Conservation (phyloP, 1,139 yeast genomes). For the Geotrichum australiense region DNA sequence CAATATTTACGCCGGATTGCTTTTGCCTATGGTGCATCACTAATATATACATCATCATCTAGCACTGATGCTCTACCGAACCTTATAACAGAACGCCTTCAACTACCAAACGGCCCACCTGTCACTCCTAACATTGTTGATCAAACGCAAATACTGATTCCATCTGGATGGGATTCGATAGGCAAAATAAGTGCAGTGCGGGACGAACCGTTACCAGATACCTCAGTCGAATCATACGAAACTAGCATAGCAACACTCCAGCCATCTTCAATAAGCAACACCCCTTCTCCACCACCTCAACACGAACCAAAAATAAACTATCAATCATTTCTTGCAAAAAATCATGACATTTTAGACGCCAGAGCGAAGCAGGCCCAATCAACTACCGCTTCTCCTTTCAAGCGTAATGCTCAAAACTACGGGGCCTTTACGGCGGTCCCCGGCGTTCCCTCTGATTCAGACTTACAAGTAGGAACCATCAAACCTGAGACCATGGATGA, state of each 20-base stretch:
- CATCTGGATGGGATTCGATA: constrained; percentile 38
- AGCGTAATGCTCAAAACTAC: constrained; percentile 9
- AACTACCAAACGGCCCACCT: constrained; percentile 20
- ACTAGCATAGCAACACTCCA: constrained; percentile 4
- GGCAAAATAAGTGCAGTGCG: constrained; percentile 32
- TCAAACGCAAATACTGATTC: constrained; percentile 39
- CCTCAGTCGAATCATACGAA: constrained; percentile 2
- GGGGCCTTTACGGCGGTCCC: constrained; percentile 1
- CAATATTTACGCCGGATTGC: constrained; percentile 48
- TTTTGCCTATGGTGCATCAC: constrained; percentile 38
- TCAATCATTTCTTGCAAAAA: constrained; percentile 26
- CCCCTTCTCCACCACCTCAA: too few species aligned
- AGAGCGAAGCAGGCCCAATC: constrained; percentile 11
- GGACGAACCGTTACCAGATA: constrained; percentile 25
- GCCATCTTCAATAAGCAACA: constrained; percentile 6
- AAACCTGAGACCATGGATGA: constrained; percentile 29
- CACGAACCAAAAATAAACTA: constrained; percentile 20
- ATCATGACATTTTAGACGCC: constrained; percentile 21
- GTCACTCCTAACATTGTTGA: constrained; percentile 32
- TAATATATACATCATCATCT: constrained; percentile 22
- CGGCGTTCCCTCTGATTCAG: constrained; percentile 13
- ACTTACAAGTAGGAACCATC: constrained; percentile 29
- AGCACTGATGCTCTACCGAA: constrained; percentile 19
- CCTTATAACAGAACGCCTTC: constrained; percentile 25
- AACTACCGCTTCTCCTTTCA: constrained; percentile 10